Base-by-base conservation (phyloP, 2,329 filamentous ascomycete genomes). In the Stagonosporopsis vannaccii region DNA sequence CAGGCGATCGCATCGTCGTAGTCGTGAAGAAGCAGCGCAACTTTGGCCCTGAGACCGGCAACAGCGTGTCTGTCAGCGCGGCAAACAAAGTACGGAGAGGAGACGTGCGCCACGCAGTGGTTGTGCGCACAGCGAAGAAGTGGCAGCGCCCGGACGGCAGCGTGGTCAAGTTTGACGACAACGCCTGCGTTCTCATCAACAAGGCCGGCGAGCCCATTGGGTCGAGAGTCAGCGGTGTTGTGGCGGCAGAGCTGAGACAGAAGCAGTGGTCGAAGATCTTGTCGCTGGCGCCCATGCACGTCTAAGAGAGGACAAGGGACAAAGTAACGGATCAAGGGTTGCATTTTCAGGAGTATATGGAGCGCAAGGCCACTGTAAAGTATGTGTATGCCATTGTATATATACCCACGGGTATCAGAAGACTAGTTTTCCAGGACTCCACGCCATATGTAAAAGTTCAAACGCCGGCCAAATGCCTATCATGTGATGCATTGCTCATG, bases 211-310 rank as follows among this genome's bases (percentile, higher is more conserved):
- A 99, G 76, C 95, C 95, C 22, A 91, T 99, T 67, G 95, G 95
- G 48, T 92, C 90, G 15, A 89, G 95, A 75, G 64, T 65, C 60
- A 69, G 72, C 86, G 86, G 93, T 64, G 87, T 98, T 40, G 95
- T 99, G 40, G 95, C 92, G 56, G 85, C 88, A 26, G 95, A 99
- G 81, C 79, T 99, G 77, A 88, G 91, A 75, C 87, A 91, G 75
- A 95, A 91, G 84, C 90, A 96, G 80, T 99, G 95, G 95, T 96
- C 92, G 70, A 99, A 98, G 86, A 98, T 99, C 70, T 79, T 99
- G 74, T 96, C 91, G 67, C 86, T 99, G 84, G 95, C 95, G 51
- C 94, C 95, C 42, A 87, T 90, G 85, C 87, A 91, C 78, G 79
- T 90, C 75, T 90, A 84, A 56, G 45, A 25, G 33, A 8, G 30